Base-by-base conservation (phyloP, 352 stramenopile species). In the Pythium dissimile region DNA sequence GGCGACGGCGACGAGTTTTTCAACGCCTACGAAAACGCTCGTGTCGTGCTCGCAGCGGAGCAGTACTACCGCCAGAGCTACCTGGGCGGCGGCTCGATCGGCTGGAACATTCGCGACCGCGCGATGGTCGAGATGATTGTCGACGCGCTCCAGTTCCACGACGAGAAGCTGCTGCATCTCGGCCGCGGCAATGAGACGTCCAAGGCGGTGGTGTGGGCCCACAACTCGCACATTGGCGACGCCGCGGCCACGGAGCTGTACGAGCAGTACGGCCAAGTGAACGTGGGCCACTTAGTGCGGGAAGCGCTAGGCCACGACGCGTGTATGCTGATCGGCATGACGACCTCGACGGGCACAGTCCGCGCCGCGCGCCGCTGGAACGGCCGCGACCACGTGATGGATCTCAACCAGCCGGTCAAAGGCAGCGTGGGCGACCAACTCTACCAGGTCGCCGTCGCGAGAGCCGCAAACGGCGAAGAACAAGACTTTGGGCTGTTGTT, bases 31-130 rank as follows among this genome's bases (percentile, higher is more conserved):
- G 63, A 75, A 42, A 72, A 75, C 32, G 62, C 63, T 15, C 63
- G 65, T n/a, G 44, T 72, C 18, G 64, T 72, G 21, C 35, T 67
- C 24, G 64, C 59, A 1, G 67, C 64, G 9, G 67, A 75, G 39
- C 59, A 71, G 16, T 75, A 75, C 53, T 75, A 75, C 32, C 63
- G 64, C 2, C 31, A 75, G 44, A 72, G 59, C 38, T 71, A 72
- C 38, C 45, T 71, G 8, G 54, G 54, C 28, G 54, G 43, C 15
- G 41, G 56, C n/a, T 32, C 48, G 5, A 43, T 59, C 15, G 58
- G 64, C 12, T 75, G 67, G 67, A 75, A 75, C 26, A 67, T 69
- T 23, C 67, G 67, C n/a, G 67, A 75, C 48, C 59, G 59, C 2
- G 59, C 64, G 10, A 75, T 72, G 63, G 51, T 49, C 45, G 58